Conservation (phyloP, 345 rosid species). For the Acer campestre region DNA sequence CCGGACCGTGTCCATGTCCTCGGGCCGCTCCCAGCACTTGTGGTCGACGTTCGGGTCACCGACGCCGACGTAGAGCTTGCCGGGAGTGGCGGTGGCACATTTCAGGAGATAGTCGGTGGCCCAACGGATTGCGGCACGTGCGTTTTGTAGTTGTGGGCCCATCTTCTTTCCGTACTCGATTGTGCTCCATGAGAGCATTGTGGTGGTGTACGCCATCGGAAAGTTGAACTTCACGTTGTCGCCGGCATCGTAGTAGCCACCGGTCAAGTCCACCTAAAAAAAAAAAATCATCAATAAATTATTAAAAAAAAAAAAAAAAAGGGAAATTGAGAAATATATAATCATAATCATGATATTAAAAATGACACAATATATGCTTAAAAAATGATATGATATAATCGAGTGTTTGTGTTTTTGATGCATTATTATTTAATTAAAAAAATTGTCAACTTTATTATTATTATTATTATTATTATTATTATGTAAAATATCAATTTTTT, state of each 20-base stretch:
- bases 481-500: too few species aligned
- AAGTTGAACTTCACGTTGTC: slow-evolving; percentile 91
- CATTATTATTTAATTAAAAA: too few species aligned
- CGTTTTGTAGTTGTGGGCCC: slow-evolving; percentile 62
- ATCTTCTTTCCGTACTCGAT: slow-evolving; percentile 74
- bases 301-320: too few species aligned
- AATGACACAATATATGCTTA: neutral
- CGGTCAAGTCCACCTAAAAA: slow-evolving; percentile 74
- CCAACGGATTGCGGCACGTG: slow-evolving; percentile 81
- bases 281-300: neutral
- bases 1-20: slow-evolving; percentile 89
- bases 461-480: too few species aligned
- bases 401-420: too few species aligned
- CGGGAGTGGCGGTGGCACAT: slow-evolving; percentile 77
- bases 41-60: slow-evolving; percentile 92
- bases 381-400: too few species aligned
- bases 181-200: slow-evolving; percentile 88
- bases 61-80: slow-evolving; percentile 84
- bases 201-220: slow-evolving; percentile 94
- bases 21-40: slow-evolving; percentile 94
- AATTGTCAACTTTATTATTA: too few species aligned
- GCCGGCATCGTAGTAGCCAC: slow-evolving; percentile 96
- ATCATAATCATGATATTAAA: neutral
- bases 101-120: slow-evolving; percentile 79
- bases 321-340: neutral